These are phyloP conservation scores for Sinapis alba DNA, from an alignment of 441 rosid genomes.

Conservation along the genomic window DNA sequence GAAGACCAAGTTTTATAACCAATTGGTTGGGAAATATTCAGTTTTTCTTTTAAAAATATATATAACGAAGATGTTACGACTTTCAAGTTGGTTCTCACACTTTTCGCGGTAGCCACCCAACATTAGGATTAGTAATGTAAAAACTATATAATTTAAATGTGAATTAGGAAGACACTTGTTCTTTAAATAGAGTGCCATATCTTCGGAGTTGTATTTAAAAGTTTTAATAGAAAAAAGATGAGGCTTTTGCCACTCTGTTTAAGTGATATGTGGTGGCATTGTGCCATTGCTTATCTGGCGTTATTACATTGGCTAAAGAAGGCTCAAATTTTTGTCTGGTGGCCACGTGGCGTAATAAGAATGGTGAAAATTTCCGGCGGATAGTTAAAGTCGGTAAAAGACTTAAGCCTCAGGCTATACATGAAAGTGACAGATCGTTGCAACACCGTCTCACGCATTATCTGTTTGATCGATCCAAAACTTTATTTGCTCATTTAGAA, in stretches of 20 bases:
- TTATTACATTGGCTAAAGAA: constrained; percentile 10
- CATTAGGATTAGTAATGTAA: constrained; percentile 11
- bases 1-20: constrained; percentile 9
- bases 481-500: neutral
- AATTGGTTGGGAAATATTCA: neutral
- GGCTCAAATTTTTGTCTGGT: constrained; percentile 12
- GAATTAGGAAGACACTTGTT: constrained; percentile 6
- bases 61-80: too few relatives aligned
- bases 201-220: constrained; percentile 11
- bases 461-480: neutral
- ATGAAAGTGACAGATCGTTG: constrained; percentile 17
- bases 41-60: too few relatives aligned
- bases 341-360: constrained; percentile 17
- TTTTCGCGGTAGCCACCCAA: constrained; percentile 1
- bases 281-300: constrained; percentile 23
- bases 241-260: neutral
- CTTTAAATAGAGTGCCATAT: constrained; percentile 28
- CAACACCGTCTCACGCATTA: constrained; percentile 1
- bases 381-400: constrained; percentile 41
- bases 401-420: constrained; percentile 32
- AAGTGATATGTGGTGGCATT: constrained; percentile 28
- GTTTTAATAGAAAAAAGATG: neutral
- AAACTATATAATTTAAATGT: neutral
- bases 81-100: constrained; percentile 14
- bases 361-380: constrained; percentile 26